Percentiles rank a stretch among this genome's conserved stretches.
Conservation (phyloP, 176 grass and related monocot genomes). For the Hordeum marinum region DNA sequence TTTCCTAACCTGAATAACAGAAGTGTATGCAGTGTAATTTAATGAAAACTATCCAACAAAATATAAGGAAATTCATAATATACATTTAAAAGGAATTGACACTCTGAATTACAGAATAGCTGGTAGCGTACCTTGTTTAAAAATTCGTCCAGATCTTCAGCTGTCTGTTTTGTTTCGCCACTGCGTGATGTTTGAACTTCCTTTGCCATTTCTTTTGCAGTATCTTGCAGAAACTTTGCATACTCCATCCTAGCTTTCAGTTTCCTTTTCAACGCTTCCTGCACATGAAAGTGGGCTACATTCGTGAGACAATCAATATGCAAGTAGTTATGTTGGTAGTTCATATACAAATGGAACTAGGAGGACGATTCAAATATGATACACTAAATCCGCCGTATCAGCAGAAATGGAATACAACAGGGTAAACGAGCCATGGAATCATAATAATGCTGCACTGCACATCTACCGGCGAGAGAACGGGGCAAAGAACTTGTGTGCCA, state of each 20-base stretch:
- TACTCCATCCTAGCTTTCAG: slow-evolving; percentile 93
- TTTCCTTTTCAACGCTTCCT: slow-evolving; percentile 95
- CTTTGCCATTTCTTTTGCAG: slow-evolving; percentile 95
- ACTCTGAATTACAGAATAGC: background rate
- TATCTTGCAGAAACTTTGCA: slow-evolving; percentile 98
- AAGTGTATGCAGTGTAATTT: slow-evolving; percentile 37
- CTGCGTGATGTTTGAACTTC: slow-evolving; percentile 83
- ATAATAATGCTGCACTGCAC: background rate
- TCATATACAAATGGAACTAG: slow-evolving; percentile 3
- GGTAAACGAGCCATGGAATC: background rate
- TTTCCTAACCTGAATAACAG: slow-evolving; percentile 90
- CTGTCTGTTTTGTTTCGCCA: slow-evolving; percentile 87
- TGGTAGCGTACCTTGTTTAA: slow-evolving; percentile 72
- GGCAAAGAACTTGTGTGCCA: background rate
- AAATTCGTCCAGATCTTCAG: slow-evolving; percentile 95
- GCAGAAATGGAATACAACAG: background rate
- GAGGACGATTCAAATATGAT: slow-evolving; percentile 22
- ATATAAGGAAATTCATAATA: background rate
- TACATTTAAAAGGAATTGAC: background rate
- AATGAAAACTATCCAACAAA: slow-evolving; percentile 39
- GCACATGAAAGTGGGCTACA: slow-evolving; percentile 17
- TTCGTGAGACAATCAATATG: slow-evolving; percentile 5
- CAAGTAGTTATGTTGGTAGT: background rate
- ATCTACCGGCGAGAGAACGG: background rate
- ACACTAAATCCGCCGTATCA: background rate